These are phyloP conservation scores for Phytopythium montanum DNA, from an alignment of 352 stramenopile genomes.

Conservation along the genomic window DNA sequence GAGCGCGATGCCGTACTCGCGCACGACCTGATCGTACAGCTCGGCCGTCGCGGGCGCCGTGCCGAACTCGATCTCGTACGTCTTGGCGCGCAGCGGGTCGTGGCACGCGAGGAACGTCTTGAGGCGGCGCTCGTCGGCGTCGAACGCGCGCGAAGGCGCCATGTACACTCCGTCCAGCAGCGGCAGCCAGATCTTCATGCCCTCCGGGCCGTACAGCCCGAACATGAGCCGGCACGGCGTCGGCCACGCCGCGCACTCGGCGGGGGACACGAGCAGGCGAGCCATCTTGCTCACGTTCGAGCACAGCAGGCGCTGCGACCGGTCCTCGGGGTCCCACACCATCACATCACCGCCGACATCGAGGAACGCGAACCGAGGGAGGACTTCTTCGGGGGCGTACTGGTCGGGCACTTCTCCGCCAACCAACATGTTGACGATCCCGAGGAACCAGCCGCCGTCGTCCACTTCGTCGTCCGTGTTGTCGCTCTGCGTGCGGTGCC, in stretches of 20 bases:
- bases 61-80: slow-evolving; percentile 79
- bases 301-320: slow-evolving; percentile 59
- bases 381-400: slow-evolving; percentile 61
- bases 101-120: slow-evolving; percentile 75
- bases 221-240: slow-evolving; percentile 59
- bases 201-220: slow-evolving; percentile 67
- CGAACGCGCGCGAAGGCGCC: slow-evolving; percentile 50
- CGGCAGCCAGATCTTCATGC: slow-evolving; percentile 74
- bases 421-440: slow-evolving; percentile 53
- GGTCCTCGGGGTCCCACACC: slow-evolving; percentile 76
- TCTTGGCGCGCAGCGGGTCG: slow-evolving; percentile 77
- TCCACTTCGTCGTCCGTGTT: slow-evolving; percentile 43
- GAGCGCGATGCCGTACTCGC: slow-evolving; percentile 65
- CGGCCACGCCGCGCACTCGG: slow-evolving; percentile 48
- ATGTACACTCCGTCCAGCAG: slow-evolving; percentile 77
- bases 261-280: slow-evolving; percentile 37
- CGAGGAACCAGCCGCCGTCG: slow-evolving; percentile 57
- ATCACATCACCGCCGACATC: slow-evolving; percentile 52
- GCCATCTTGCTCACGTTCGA: slow-evolving; percentile 65
- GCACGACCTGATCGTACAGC: slow-evolving; percentile 66
- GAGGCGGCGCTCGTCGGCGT: slow-evolving; percentile 37
- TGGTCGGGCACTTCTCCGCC: slow-evolving; percentile 66
- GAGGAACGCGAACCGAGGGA: slow-evolving; percentile 64
- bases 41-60: slow-evolving; percentile 54
- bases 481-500: slow-evolving; percentile 17